Conservation (phyloP, 2,329 filamentous ascomycete genomes). For the Chaetomiaceae sp. region DNA sequence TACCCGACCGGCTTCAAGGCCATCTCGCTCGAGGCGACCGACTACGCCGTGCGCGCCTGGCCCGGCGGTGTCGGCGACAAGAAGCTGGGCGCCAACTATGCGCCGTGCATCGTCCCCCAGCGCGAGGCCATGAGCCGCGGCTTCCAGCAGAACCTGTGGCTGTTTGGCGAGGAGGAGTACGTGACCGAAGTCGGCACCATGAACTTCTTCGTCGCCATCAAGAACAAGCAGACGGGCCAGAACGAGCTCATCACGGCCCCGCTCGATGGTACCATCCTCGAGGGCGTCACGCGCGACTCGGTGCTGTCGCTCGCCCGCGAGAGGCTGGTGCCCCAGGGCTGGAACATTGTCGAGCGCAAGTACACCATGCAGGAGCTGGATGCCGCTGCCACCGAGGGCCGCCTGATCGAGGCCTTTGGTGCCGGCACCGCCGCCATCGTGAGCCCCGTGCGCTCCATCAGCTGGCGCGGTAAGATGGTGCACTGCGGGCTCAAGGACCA, state of each 20-base stretch:
- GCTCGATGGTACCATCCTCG: slow-evolving; percentile 91
- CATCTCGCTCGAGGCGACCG: slow-evolving; percentile 87
- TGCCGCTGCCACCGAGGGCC: slow-evolving; percentile 75
- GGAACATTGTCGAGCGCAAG: slow-evolving; percentile 83
- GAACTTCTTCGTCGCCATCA: slow-evolving; percentile 90
- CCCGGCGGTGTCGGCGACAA: slow-evolving; percentile 96
- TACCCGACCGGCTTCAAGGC: slow-evolving; percentile 99
- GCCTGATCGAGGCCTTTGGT: slow-evolving; percentile 89
- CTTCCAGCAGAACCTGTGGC: slow-evolving; percentile 97
- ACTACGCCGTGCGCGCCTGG: slow-evolving; percentile 96
- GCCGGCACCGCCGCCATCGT: slow-evolving; percentile 92
- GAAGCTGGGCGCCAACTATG: slow-evolving; percentile 98
- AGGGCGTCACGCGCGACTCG: slow-evolving; percentile 90
- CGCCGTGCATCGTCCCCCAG: slow-evolving; percentile 97
- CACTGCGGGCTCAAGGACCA: slow-evolving; percentile 75
- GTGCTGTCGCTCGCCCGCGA: slow-evolving; percentile 83
- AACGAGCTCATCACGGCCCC: slow-evolving; percentile 94
- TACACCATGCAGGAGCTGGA: slow-evolving; percentile 84
- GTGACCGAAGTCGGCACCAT: slow-evolving; percentile 98
- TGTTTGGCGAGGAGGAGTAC: slow-evolving; percentile 92
- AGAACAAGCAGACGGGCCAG: slow-evolving; percentile 80
- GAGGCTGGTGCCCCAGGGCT: slow-evolving; percentile 76
- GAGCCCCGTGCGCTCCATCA: slow-evolving; percentile 81
- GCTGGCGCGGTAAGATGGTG: slow-evolving; percentile 77
- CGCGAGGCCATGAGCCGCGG: slow-evolving; percentile 84